Base-by-base conservation (phyloP, 2,329 filamentous ascomycete species). In the Trichoderma simmonsii region DNA sequence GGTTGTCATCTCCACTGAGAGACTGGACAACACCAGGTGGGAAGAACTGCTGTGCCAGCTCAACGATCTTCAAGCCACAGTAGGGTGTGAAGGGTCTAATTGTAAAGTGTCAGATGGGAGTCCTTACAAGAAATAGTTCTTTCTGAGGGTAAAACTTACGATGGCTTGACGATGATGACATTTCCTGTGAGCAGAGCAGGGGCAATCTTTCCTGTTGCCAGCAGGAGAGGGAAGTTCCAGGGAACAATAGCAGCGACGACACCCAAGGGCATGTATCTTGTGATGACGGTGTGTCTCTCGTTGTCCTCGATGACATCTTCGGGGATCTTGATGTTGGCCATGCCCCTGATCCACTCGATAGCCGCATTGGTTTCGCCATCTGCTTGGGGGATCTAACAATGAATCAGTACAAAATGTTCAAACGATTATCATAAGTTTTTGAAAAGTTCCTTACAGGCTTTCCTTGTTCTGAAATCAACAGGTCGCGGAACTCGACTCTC, bases 1-100 rank as follows among this genome's bases (percentile, higher is more conserved):
- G 85, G 72, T 84, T 81, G 74, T 91, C 89, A 68, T 87, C 87
- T n/a, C 89, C 90, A 67, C 86, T 87, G 3, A 92, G 79, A 1
- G 83, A 86, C 76, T 91, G 89, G 7, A 91, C 77, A 21, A 92
- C 88, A 39, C 90, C 90, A 0, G 87, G 86, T 1, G 89, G 89
- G 75, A 91, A 87, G 78, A 90, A 80, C 30, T 84, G 79, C 71
- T 86, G 82, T 0, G 83, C 87, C 6, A 92, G 78, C 79, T 91
- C 89, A 15, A 83, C 86, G 18, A 90, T 75, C 79, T 92, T 91
- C 56, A 92, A 80, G 1, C 82, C 81, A 1, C 83, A 85, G 80
- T 89, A 90, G 0, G 88, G 88, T 0, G 88, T 86, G 77, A 85
- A 89, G 0, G 86, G 86, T 12, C 67, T 70, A 39, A 26, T 14